Evolutionary conservation across 2,329 filamentous ascomycete species (phyloP), one percentile per base, ranked within the genome.

Genomic region (Hypoxylon sp.): DNA sequence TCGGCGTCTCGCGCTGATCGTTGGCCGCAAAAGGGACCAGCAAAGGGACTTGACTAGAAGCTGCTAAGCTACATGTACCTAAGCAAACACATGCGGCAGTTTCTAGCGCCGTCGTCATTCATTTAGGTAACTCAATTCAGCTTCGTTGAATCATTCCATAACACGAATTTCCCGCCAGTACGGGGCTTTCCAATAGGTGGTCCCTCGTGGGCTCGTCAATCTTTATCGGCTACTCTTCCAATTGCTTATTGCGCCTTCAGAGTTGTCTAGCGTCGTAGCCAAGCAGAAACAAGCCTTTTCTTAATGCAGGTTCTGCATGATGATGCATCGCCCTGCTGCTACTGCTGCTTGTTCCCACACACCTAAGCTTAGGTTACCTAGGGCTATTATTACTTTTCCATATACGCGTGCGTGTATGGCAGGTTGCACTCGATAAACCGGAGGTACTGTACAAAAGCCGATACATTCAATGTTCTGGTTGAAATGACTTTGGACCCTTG

Each of bases 211-310:
- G 32, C 34, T 25, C 36, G 49, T 65, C 50, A 59, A 55, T 55
- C 45, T 60, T 34, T 25, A 46, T 60, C 50, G 23, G 41, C 14
- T 41, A 2, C 10, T 25, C 56, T 67, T 46, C 56, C 60, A 65
- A 68, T 68, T 68, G 32, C 43, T n/a, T 50, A 38, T 23, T 46
- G 7, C 45, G 25, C 38, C 55, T 55, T 30, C 28, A 21, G 25
- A 62, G 50, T 45, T 43, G 30, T 21, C 58, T 57, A 64, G 55
- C 58, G 64, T 70, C 32, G 43, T 43, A 63, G 67, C 67, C 67
- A 70, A 67, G 61, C 14, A 49, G 61, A 70, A 70, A 70, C 59
- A 70, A 70, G 68, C 68, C 61, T 70, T 69, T 70, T 65, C 53
- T 58, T 43, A 63, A 68, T 67, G 64, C 65, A 60, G 52, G 48